phyloP scores from a whole-genome alignment of 805 yeast species.

The Hyphopichia homilentoma region DNA sequence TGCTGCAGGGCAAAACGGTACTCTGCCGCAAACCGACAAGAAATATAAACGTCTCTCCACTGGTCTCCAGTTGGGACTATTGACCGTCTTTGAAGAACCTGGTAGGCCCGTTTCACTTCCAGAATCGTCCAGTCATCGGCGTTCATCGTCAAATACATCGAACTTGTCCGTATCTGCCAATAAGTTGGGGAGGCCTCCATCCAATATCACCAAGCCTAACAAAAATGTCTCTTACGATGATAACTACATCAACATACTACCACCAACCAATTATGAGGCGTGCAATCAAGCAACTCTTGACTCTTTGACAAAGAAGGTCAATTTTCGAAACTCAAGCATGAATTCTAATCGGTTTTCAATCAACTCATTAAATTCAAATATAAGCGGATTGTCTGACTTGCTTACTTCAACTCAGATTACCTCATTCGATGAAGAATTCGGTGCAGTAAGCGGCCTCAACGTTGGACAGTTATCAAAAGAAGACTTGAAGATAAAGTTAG shows the following conservation, averaged over 20 bases:
- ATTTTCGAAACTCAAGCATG: slow-evolving; percentile 11
- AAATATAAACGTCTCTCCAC: slow-evolving; percentile 28
- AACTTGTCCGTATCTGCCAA: background rate
- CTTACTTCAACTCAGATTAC: slow-evolving; percentile 45
- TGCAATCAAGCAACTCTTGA: slow-evolving; percentile 36
- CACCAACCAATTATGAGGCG: slow-evolving; percentile 21
- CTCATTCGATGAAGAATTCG: slow-evolving; percentile 23
- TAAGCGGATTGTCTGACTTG: slow-evolving; percentile 44
- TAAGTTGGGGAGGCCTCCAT: slow-evolving; percentile 1
- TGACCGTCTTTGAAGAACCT: slow-evolving; percentile 38
- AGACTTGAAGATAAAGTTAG: slow-evolving; percentile 30
- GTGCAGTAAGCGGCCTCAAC: slow-evolving; percentile 5
- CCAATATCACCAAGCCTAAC: background rate
- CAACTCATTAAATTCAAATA: slow-evolving; percentile 47
- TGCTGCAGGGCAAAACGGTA: background rate
- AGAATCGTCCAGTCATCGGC: slow-evolving; percentile 1
- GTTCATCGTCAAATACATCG: background rate
- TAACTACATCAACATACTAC: slow-evolving; percentile 20
- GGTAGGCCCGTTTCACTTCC: background rate
- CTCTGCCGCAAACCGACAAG: slow-evolving; percentile 12
- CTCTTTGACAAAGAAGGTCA: slow-evolving; percentile 17
- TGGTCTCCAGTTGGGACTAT: slow-evolving; percentile 35
- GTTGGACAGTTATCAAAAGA: slow-evolving; percentile 23
- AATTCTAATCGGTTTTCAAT: slow-evolving; percentile 52
- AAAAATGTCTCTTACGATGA: slow-evolving; percentile 18